A percentile compares a stretch with the other conserved stretches of the same genome.
These are phyloP conservation scores for Hanseniaspora mollemarum DNA, from an alignment of 805 yeast genomes.

Conservation along the genomic window DNA sequence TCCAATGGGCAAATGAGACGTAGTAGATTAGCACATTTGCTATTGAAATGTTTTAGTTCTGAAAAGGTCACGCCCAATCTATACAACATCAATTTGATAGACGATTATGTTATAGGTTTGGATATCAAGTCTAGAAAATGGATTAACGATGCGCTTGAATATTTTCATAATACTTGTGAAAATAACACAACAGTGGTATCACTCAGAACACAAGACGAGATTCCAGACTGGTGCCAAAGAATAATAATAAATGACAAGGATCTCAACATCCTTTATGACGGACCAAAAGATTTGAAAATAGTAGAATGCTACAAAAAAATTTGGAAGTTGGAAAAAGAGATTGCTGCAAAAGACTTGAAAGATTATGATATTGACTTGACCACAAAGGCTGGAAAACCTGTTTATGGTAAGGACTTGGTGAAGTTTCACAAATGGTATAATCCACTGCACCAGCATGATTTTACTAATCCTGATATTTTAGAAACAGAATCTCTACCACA, in stretches of 20 bases:
- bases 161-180: conserved; percentile 17
- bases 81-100: conserved; percentile 42
- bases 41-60: conserved; percentile 53
- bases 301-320: conserved; percentile 5
- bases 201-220: conserved; percentile 56
- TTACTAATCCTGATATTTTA: neutral
- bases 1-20: conserved; percentile 92
- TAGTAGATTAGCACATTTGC: conserved; percentile 69
- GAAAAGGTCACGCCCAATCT: neutral
- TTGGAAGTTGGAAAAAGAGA: conserved; percentile 21
- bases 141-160: conserved; percentile 37
- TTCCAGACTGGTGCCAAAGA: conserved; percentile 74
- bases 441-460: conserved; percentile 6
- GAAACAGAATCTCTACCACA: conserved; percentile 14
- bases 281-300: conserved; percentile 27
- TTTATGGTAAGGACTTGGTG: conserved; percentile 21
- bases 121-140: conserved; percentile 60
- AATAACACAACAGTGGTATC: conserved; percentile 39
- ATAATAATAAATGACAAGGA: conserved; percentile 48
- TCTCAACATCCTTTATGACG: conserved; percentile 42
- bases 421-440: conserved; percentile 23
- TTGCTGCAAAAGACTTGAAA: conserved; percentile 22
- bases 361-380: neutral
- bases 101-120: conserved; percentile 86
- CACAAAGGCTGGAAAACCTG: conserved; percentile 6